phyloP scores from a whole-genome alignment of 805 yeast species.

The Cyberlindnera samutprakarnensis region DNA sequence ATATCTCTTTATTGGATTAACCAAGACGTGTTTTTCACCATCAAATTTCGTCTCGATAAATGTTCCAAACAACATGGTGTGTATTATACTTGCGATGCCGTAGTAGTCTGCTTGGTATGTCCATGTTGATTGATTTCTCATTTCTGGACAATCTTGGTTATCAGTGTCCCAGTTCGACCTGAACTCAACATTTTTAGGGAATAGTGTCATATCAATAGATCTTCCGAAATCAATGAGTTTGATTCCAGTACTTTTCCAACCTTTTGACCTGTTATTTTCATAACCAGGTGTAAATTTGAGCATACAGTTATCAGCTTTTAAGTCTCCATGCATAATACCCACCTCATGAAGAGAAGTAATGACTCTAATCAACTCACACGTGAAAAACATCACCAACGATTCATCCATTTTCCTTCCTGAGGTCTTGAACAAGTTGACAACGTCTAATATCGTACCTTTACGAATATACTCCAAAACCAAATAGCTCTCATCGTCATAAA shows the following conservation, averaged over 20 bases:
- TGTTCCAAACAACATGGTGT: slow-evolving; percentile 65
- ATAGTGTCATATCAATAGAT: slow-evolving; percentile 60
- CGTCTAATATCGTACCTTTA: slow-evolving; percentile 70
- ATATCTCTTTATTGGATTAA: slow-evolving; percentile 52
- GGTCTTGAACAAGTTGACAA: slow-evolving; percentile 43
- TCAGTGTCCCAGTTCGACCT: slow-evolving; percentile 53
- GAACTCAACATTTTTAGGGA: slow-evolving; percentile 45
- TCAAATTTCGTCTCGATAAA: slow-evolving; percentile 39
- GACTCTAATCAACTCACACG: slow-evolving; percentile 55
- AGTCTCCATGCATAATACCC: slow-evolving; percentile 76
- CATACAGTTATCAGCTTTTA: slow-evolving; percentile 86
- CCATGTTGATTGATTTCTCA: slow-evolving; percentile 58
- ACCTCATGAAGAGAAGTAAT: slow-evolving; percentile 54
- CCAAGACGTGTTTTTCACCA: slow-evolving; percentile 28
- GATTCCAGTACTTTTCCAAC: slow-evolving; percentile 39
- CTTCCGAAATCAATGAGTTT: slow-evolving; percentile 76
- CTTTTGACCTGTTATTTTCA: slow-evolving; percentile 12
- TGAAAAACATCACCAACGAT: slow-evolving; percentile 48
- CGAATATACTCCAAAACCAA: slow-evolving; percentile 17
- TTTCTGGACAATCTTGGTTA: slow-evolving; percentile 66
- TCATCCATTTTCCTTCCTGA: slow-evolving; percentile 45
- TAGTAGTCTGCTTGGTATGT: slow-evolving; percentile 75
- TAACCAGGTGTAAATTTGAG: slow-evolving; percentile 35
- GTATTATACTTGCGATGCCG: slow-evolving; percentile 72
- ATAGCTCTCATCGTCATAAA: slow-evolving; percentile 24